phyloP scores from a whole-genome alignment of 495 filamentous ascomycete species.

The Cladorrhinum samala region DNA sequence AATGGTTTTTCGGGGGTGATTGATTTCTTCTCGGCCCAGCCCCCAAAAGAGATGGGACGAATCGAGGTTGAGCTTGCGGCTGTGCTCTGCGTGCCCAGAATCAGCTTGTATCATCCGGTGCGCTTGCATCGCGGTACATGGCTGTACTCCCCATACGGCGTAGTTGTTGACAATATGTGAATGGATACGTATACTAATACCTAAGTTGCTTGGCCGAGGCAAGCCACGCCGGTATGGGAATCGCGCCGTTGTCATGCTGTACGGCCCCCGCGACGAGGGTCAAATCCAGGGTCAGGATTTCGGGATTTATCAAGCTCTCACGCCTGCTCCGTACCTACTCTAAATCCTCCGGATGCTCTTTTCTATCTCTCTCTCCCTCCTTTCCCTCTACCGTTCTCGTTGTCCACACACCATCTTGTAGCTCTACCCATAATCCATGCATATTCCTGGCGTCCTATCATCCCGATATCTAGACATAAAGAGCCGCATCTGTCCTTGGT shows the following conservation, averaged over 20 bases:
- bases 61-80: constrained; percentile 3
- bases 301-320: constrained; percentile 9
- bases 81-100: constrained; percentile 6
- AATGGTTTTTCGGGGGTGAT: not conserved
- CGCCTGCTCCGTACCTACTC: not conserved
- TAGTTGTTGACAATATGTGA: no score
- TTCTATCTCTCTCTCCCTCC: not conserved
- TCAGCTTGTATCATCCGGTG: not conserved
- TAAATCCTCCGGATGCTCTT: not conserved
- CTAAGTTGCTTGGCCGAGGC: constrained; percentile 1
- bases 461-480: no score
- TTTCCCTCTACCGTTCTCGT: not conserved
- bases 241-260: not conserved
- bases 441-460: no score
- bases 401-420: not conserved
- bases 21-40: constrained; percentile 8
- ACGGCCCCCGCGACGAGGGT: not conserved
- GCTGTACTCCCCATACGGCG: no score
- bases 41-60: not conserved
- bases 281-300: not conserved
- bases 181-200: not conserved
- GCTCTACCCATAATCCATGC: not conserved
- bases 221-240: constrained; percentile 8
- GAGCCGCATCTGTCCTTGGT: no score
- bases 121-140: no score